These are phyloP conservation scores for Acanthamoeba castellanii DNA, from an alignment of 208 protist genomes.

Conservation along the genomic window DNA sequence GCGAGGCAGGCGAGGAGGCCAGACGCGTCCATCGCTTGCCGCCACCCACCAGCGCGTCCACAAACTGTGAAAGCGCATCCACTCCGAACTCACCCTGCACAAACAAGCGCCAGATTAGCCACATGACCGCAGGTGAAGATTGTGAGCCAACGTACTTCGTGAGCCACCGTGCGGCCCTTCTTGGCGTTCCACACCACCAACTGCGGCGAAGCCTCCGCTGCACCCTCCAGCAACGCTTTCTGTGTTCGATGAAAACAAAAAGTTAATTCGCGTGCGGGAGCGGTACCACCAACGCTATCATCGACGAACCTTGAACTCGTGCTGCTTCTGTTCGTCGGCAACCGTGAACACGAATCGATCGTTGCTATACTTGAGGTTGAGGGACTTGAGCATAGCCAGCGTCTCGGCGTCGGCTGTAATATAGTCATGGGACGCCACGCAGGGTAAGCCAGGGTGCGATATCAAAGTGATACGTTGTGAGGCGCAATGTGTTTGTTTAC, in stretches of 20 bases:
- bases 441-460: neutral
- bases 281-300: neutral
- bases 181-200: constrained; percentile 66
- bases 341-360: constrained; percentile 52
- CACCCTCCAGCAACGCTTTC: constrained; percentile 6
- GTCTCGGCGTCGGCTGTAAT: neutral
- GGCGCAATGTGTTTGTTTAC: too few species aligned
- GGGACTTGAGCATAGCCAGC: neutral
- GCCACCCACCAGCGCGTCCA: constrained; percentile 34
- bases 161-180: constrained; percentile 34
- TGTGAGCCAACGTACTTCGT: constrained; percentile 24
- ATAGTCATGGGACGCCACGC: neutral
- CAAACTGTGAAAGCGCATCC: constrained; percentile 25
- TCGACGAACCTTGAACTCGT: constrained; percentile 44
- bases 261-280: too few species aligned
- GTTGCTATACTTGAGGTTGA: constrained; percentile 61
- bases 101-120: neutral
- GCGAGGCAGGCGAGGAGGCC: neutral
- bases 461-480: too few species aligned
- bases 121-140: neutral
- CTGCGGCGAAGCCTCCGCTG: constrained; percentile 6
- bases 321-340: constrained; percentile 30
- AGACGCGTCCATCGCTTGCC: constrained; percentile 39
- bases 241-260: neutral
- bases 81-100: neutral